Evolutionary conservation across 208 protist genomes (phyloP), one percentile per base, ranked within the genome.

Genomic region (Acanthamoeba healyi): DNA sequence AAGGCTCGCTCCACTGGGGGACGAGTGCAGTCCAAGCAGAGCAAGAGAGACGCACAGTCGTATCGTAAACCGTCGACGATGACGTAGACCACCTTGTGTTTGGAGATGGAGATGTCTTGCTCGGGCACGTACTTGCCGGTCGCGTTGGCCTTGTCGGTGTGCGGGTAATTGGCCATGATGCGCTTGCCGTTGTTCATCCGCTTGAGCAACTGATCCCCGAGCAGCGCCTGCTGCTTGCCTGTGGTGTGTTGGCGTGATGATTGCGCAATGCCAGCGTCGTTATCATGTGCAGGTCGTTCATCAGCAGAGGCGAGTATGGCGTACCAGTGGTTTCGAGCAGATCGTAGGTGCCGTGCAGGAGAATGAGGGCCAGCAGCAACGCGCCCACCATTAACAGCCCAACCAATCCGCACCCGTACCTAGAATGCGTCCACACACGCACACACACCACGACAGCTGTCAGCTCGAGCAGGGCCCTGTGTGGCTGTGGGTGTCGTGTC

Each of bases 1-100:
- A 26, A 29, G 26, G 15, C n/a, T 2, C 51, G 24, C 51, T 6
- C 19, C 51, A 58, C 51, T n/a, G n/a, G n/a, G n/a, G n/a, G 19
- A 14, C 4, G 4, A 12, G 19, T 6, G 26, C 51, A 58, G 19
- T 12, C 0, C 54, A 61, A 17, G 10, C 54, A 46, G 19, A n/a
- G 6, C 26, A 34, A 9, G 29, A 34, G 26, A 34, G 29, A 70
- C 29, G 70, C 49, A 81, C 70, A 49, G 40, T 81, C 70, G 40
- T 81, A 81, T n/a, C 70, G 70, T 6, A 81, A 38, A 26, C 70
- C 70, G 26, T 81, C 70, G 5, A 81, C 40, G 38, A 81, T 51
- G 70, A 81, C 32, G 40, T 81, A 81, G 24, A 81, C 70, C n/a
- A 81, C 70, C 70, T 81, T 81, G 36, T 81, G 70, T 5, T 46